Evolutionary conservation across 1,139 yeast species (phyloP), one percentile per base, ranked within the genome.

Genomic region (Blastobotrys elegans): DNA sequence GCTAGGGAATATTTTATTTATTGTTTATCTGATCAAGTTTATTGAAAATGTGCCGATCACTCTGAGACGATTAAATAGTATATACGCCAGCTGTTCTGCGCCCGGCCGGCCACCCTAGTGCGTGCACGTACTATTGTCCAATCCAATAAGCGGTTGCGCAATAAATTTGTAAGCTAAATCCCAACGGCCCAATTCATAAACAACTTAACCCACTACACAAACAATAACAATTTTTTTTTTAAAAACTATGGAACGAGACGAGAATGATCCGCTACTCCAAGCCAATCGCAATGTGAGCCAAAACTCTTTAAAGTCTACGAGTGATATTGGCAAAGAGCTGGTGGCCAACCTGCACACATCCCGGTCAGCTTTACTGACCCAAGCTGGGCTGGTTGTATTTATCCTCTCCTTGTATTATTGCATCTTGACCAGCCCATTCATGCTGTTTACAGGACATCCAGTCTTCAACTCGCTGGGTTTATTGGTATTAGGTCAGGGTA

Each of bases 401-500:
- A 37, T 47, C 7, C 34, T 32, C 4, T 44, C 51, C 18, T 40
- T 55, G 17, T 50, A 47, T 21, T 52, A 54, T 40, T 54, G 50
- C n/a, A 49, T 57, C 14, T 39, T 55, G 33, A 47, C 52, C 13
- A 47, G 50, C 39, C 53, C 55, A 27, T 22, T 54, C 33, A 54
- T 54, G 33, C 48, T 55, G 24, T 60, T 60, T 41, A 51, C 58
- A 7, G 56, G 54, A 22, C 64, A 60, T 43, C 64, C 64, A 11
- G 34, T 56, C 4, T 50, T 54, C 48, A 59, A 59, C 35, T 41
- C 53, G 1, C 31, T 55, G 18, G 64, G 61, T 1, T 44, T 59
- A 4, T 40, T 55, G 14, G 27, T 51, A 16, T 49, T 58, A 21
- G 56, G 56, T 8, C 54, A 56, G 36, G 59, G 57, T 4, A 48